Base-by-base conservation (phyloP, 2,329 filamentous ascomycete species). In the Myrmaecium sp. region DNA sequence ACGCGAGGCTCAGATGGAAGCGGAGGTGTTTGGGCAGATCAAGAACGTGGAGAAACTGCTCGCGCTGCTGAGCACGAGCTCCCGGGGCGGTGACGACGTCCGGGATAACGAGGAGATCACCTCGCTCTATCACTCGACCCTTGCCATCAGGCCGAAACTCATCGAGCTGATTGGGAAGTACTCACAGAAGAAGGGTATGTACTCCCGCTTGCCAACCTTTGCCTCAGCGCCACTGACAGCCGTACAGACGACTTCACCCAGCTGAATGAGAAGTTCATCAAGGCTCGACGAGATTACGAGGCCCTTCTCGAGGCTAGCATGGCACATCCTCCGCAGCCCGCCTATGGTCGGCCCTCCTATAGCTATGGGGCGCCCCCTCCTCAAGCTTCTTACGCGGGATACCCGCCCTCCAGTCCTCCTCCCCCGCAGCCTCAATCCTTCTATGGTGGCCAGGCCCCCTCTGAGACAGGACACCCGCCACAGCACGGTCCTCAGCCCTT, bases 141-240 rank as follows among this genome's bases (percentile, higher is more conserved):
- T 95, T 36, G 80, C 84, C 3, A 98, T 98, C 43, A 69, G 89
- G 17, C 89, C 89, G 8, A 98, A 98, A 58, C 60, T 98, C 34
- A 95, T 98, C 48, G 91, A 95, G 57, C 60, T 98, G 26, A 98
- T 98, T 48, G 89, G 91, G 35, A 95, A 95, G 51, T 98, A 98
- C 49, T 95, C 89, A 6, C 89, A 98, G 50, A 95, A 93, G 68
- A 98, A 98, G 58, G 84, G 83, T 86, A 57, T 39, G 48, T 31
- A 15, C 11, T 9, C 4, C 12, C n/a, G 4, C n/a, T 13, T 12
- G n/a, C 10, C 5, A 25, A 21, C 15, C 21, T 24, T 26, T 15
- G 14, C 7, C 30, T 41, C 30, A 43, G 30, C 27, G 22, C 20
- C 9, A 16, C 29, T 37, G 28, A 51, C 55, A 39, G 16, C 27